Base-by-base conservation (phyloP, 2,329 filamentous ascomycete genomes). In the Tolypocladium inflatum region DNA sequence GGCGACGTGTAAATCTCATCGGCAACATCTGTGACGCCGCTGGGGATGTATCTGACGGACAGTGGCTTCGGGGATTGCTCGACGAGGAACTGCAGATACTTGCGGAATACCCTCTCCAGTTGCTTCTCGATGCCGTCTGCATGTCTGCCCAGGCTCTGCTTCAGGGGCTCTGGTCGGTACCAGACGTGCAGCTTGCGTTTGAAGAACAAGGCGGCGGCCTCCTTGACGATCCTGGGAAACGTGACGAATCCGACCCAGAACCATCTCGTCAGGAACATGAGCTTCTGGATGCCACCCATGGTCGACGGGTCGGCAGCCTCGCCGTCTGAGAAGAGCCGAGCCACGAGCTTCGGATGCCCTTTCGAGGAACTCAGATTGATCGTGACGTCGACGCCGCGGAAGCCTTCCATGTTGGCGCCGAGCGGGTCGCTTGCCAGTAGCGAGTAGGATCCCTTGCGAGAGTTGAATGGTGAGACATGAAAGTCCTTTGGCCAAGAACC, bases 391-490 rank as follows among this genome's bases (percentile, higher is more conserved):
- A 90, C 74, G 3, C 68, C 68, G 23, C 72, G 69, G 55, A 70
- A 69, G 11, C 68, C 71, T 33, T 74, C 64, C 67, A 76, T 71
- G 7, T 62, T 61, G 2, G 71, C 69, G 4, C 64, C 68, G 13
- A 84, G 70, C 13, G 70, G 71, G 50, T 86, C 80, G 59, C 68
- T 70, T 1, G 79, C 76, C 13, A 72, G 64, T 17, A 85, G 64
- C 1, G 77, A 80, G 65, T 84, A 86, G 0, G 71, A 72, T 3
- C 82, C 82, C 56, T 80, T 79, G 37, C 80, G 76, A 7, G 80
- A 82, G 67, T 88, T 91, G 76, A 91, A 91, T 0, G 86, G 86
- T 1, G 87, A 91, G 21, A 90, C 86, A 66, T 90, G 88, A 62
- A 91, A 89, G 62, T 89, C 87, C 64, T 92, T 91, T 7, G 74